Evolutionary conservation across 164 flowering plant species (phyloP), one percentile per base, ranked within the genome.

Genomic region (Vitis cinerea): DNA sequence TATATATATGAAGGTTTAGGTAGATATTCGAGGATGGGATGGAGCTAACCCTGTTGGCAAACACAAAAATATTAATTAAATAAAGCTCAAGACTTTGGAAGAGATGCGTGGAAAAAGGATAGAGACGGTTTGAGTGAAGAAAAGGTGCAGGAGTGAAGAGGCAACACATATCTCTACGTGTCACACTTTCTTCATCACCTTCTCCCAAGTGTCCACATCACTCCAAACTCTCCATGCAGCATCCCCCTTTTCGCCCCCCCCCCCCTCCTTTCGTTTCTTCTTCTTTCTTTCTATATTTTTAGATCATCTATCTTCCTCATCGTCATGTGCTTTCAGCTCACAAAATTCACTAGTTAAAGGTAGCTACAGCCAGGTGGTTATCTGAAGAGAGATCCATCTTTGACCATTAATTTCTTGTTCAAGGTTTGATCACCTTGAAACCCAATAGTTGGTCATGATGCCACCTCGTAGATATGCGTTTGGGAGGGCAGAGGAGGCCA

Each of bases 401-500:
- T 23, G 27, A 23, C 27, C 27, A 23, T 23, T 23, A 23, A 23
- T 7, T 2, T 13, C 47, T 19, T 10, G 37, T 19, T 10, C 4
- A 16, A 61, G 12, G 10, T 19, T n/a, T 19, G n/a, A 8, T 49
- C 59, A 65, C 31, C 56, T 17, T 19, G 27, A 50, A 23, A 27
- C 30, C 27, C 27, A 23, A 50, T 12, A 17, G 16, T 50, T 10
- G 30, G 48, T 17, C 29, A 68, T n/a, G 57, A 71, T 67, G 68
- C 82, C 78, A 50, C 69, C 82, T 23, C 74, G 88, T 0, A 71
- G 81, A 64, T 85, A 85, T 63, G 84, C 74, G 1, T 69, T 87
- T 48, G 83, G 86, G 15, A 78, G 85, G 72, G 79, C 80, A 0
- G 87, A 87, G 1, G 91, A 87, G 59, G 91, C 86, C 48, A 78